phyloP scores from a whole-genome alignment of 306 rosid genomes.

The Acacia melanoxylon region DNA sequence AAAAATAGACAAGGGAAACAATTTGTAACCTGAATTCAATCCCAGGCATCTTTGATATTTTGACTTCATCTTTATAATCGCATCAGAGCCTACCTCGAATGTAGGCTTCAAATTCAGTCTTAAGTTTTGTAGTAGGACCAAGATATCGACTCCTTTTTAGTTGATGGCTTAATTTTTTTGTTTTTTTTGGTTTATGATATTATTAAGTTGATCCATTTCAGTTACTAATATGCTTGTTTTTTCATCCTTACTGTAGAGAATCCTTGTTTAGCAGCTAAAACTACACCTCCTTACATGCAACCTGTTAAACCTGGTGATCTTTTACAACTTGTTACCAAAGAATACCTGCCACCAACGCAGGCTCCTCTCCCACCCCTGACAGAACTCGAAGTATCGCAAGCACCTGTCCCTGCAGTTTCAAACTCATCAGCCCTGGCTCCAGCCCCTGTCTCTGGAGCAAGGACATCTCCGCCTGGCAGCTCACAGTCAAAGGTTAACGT shows the following conservation, averaged over 20 bases:
- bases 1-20: not conserved
- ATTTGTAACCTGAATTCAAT: not conserved
- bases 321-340: not conserved
- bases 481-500: constrained; percentile 50
- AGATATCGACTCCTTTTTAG: not conserved
- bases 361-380: constrained; percentile 59
- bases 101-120: not conserved
- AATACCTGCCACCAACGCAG: constrained; percentile 51
- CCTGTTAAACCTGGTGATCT: constrained; percentile 48
- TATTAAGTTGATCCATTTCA: not conserved
- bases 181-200: not conserved
- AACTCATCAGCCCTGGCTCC: constrained; percentile 10
- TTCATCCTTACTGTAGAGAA: constrained; percentile 55
- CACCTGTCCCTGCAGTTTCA: constrained; percentile 62
- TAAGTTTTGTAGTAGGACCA: not conserved
- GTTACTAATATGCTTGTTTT: constrained; percentile 24
- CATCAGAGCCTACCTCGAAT: not conserved
- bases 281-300: constrained; percentile 52
- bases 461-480: constrained; percentile 34
- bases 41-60: not conserved
- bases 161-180: not conserved
- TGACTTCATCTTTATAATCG: not conserved
- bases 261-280: constrained; percentile 41
- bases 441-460: constrained; percentile 21
- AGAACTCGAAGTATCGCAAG: constrained; percentile 50